Evolutionary conservation across 2,329 filamentous ascomycete species (phyloP), one percentile per base, ranked within the genome.

Genomic region (Penicillium sp.): DNA sequence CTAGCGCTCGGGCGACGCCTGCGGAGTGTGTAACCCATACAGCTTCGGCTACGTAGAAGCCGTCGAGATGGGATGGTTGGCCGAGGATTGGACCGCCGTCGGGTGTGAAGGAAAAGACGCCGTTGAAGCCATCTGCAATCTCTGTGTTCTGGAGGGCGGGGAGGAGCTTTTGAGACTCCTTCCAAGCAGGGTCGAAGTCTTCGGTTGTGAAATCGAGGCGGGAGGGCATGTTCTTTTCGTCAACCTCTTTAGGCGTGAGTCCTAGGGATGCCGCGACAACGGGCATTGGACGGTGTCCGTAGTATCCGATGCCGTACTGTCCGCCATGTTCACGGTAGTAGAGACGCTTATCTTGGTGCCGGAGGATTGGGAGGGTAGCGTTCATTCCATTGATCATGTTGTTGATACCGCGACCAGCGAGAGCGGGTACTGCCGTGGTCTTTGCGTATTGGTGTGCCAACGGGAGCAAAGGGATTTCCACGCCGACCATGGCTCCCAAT

Each of bases 1-100:
- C 85, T 1, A 87, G 66, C 0, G 85, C 83, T 26, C 82, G 79
- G 9, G 85, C 85, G 2, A 87, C 81, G 24, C 85, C 85, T 0
- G 83, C 84, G 0, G 84, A 86, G 60, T 87, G 85, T 18, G 85
- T 87, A 1, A 87, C 85, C 85, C 85, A 87, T 0, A 87, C 83
- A 5, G 85, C 85, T 62, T 87, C 85, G 0, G 85, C 85, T 1
- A 87, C 82, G 61, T 79, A 86, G 70, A 87, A 87, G 13, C 82
- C 82, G 44, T 86, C 81, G 0, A 87, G 69, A 14, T 78, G 78
- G 7, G 85, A 83, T 0, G 82, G 76, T 62, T 82, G 78, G 3
- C 85, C 85, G 2, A 87, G 75, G 0, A 87, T 75, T 0, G 85
- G 81, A 0, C 82, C 83, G 1, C 85, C 84, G 50, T 87, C 85